Evolutionary conservation across 2,329 filamentous ascomycete genomes (phyloP), one percentile per base, ranked within the genome.

Genomic region (Stemphylium lycopersici): DNA sequence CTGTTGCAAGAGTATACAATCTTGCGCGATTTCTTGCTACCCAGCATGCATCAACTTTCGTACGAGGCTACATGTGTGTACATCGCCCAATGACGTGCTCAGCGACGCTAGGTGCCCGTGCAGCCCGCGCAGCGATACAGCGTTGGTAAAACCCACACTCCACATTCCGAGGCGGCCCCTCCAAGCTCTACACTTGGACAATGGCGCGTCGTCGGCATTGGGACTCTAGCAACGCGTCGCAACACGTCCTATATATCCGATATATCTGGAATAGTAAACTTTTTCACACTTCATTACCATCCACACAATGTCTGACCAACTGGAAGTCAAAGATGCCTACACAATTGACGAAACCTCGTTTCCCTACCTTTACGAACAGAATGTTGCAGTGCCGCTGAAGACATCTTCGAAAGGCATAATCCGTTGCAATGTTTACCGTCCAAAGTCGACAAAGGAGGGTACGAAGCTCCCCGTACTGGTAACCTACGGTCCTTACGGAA

Each of bases 401-500:
- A 70, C 65, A 33, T 64, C 63, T 5, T 63, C 63, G 1, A 63
- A 73, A 33, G 77, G 79, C 3, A 68, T 81, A 2, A 75, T 83
- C 3, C 70, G 81, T 10, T 78, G 75, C 64, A 84, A 83, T 65
- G 77, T 83, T 2, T 84, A 83, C 58, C 73, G 80, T 2, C 81
- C 81, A 1, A 81, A 80, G 42, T 52, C 58, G 6, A 63, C 67
- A 3, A 70, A 77, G 18, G 54, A 65, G 3, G 57, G 62, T 4
- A 46, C 58, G 8, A 76, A 70, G 56, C 79, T 79, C 18, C 88
- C 88, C 0, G 87, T 89, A 0, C 70, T 90, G 7, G 83, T 88
- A 2, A 90, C 87, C 0, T 90, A 90, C 59, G 88, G 88, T 0
- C 88, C 88, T 0, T 90, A 90, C 59, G 88, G 88, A 40, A 90